Percentiles rank a stretch among this genome's conserved stretches.
These are phyloP conservation scores for Tricholomella constricta DNA, from an alignment of 768 basidiomycete species.

Conservation along the genomic window DNA sequence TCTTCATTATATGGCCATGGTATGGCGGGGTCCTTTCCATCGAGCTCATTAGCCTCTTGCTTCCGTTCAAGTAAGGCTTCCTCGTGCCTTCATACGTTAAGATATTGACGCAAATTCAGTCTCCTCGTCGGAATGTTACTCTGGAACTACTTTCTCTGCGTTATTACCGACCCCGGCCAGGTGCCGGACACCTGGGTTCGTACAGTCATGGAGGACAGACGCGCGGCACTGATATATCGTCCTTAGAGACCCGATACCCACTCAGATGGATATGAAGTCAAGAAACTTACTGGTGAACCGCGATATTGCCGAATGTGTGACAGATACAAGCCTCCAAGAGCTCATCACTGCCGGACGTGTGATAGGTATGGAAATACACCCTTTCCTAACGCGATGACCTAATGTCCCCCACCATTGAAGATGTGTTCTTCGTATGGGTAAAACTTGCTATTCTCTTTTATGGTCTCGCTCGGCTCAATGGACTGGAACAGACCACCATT, in stretches of 20 bases:
- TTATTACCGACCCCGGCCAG: slow-evolving; percentile 79
- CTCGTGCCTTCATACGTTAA: slow-evolving; percentile 1
- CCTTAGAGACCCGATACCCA: slow-evolving; percentile 73
- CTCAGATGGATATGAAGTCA: slow-evolving; percentile 83
- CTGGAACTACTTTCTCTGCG: slow-evolving; percentile 88
- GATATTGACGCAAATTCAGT: slow-evolving; percentile 42
- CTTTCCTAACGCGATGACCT: not conserved
- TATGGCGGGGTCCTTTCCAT: slow-evolving; percentile 76
- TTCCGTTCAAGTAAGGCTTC: slow-evolving; percentile 85
- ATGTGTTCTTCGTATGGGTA: slow-evolving; percentile 90
- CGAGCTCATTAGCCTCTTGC: slow-evolving; percentile 72
- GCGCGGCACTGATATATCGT: not conserved
- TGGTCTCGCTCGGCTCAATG: slow-evolving; percentile 7
- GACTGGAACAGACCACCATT: slow-evolving; percentile 71
- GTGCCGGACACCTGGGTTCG: slow-evolving; percentile 82
- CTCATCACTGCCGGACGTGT: slow-evolving; percentile 93
- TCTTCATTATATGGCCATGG: slow-evolving; percentile 92
- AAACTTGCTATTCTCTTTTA: slow-evolving; percentile 18
- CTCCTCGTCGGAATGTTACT: slow-evolving; percentile 73
- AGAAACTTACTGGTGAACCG: slow-evolving; percentile 80
- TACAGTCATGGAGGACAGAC: not conserved
- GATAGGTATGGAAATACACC: slow-evolving; percentile 42
- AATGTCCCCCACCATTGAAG: slow-evolving; percentile 33
- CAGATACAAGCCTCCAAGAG: slow-evolving; percentile 81
- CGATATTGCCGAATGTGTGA: slow-evolving; percentile 88